A percentile compares a stretch with the other conserved stretches of the same genome.
Evolutionary conservation across 139 green algal genomes (phyloP).

Genomic region (Picochlorum sp.): DNA sequence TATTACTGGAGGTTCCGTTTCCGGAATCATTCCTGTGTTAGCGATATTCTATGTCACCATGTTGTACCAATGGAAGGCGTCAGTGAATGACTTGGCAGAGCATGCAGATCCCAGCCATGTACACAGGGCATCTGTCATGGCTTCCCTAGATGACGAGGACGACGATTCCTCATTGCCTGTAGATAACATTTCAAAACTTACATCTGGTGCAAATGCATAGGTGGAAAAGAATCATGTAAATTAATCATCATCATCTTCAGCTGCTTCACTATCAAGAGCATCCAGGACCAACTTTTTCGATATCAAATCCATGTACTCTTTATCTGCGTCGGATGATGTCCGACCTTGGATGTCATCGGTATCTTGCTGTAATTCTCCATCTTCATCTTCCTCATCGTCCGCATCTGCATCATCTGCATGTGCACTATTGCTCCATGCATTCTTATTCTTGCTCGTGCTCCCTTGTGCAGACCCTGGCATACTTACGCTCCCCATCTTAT

Average conservation of each 20-base stretch:
- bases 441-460: too few relatives aligned
- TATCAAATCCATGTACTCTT: not conserved
- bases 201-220: too few relatives aligned
- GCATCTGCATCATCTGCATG: conserved; percentile 4
- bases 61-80: conserved; percentile 44
- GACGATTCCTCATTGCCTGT: not conserved
- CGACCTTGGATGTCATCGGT: not conserved
- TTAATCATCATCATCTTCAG: too few relatives aligned
- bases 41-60: conserved; percentile 60
- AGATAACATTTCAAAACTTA: not conserved
- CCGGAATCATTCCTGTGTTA: conserved; percentile 62
- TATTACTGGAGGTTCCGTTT: conserved; percentile 46
- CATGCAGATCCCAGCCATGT: conserved; percentile 28
- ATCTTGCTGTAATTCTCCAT: conserved; percentile 1
- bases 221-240: too few relatives aligned
- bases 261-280: too few relatives aligned
- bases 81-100: conserved; percentile 29
- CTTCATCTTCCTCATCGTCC: conserved; percentile 1
- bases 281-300: too few relatives aligned
- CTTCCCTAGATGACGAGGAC: not conserved
- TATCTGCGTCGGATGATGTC: not conserved
- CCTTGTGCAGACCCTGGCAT: too few relatives aligned
- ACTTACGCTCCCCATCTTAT: too few relatives aligned
- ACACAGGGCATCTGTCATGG: conserved; percentile 13
- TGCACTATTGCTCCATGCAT: too few relatives aligned